Percentiles rank a stretch among this genome's conserved stretches.
Evolutionary conservation across 1,284 basidiomycete species (phyloP).

Genomic region (Puccinia horiana): DNA sequence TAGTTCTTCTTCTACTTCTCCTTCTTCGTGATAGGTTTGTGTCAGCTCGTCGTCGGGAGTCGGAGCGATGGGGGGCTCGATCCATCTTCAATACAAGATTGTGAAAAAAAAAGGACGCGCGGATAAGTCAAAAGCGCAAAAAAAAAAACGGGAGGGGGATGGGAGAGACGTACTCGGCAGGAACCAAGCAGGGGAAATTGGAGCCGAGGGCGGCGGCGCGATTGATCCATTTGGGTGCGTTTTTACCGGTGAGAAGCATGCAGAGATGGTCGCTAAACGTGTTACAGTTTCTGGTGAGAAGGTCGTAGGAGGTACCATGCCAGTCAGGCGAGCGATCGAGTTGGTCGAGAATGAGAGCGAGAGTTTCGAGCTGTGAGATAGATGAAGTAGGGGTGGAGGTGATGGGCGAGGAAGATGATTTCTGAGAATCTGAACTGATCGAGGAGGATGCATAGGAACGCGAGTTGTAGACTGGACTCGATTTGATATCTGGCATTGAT

Average conservation of each 20-base stretch:
- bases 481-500: background rate
- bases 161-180: slow-evolving; percentile 18
- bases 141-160: background rate
- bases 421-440: too few relatives aligned
- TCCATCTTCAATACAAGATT: background rate
- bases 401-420: background rate
- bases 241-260: slow-evolving; percentile 20
- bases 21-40: background rate
- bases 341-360: slow-evolving; percentile 14
- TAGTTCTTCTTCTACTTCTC: background rate
- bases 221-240: slow-evolving; percentile 39
- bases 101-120: background rate
- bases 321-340: slow-evolving; percentile 37
- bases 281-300: slow-evolving; percentile 34
- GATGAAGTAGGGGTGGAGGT: background rate
- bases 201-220: slow-evolving; percentile 29
- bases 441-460: background rate
- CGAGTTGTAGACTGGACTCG: background rate
- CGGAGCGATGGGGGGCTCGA: background rate
- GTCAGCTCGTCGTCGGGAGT: background rate
- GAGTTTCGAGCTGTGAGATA: slow-evolving; percentile 28
- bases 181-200: slow-evolving; percentile 34
- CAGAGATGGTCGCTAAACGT: slow-evolving; percentile 32
- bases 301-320: slow-evolving; percentile 43
- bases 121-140: background rate